Evolutionary conservation across 495 filamentous ascomycete species (phyloP), one percentile per base, ranked within the genome.

Genomic region (Penicillium angulare): DNA sequence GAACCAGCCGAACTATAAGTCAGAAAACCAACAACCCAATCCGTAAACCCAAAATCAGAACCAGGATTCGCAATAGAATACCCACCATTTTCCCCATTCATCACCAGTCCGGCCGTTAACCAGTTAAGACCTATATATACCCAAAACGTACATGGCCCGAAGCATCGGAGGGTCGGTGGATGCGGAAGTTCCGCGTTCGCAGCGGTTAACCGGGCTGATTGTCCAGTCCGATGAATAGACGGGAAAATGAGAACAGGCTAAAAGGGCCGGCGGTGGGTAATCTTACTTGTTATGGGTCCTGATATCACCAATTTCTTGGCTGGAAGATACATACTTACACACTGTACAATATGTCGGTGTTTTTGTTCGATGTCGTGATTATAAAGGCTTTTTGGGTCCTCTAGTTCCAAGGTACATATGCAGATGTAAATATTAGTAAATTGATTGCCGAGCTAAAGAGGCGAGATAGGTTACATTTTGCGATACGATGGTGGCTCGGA

Each of bases 101-200:
- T 2, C 40, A 12, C 40, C 24, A 43, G 13, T 16, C 3, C 22
- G 26, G 40, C 21, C 3, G 6, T 9, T 39, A 17, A 40, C 18
- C 3, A 6, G 12, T 20, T 3, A 10, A 40, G 3, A 15, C 7
- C 9, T n/a, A 23, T 10, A 40, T 21, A 23, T 12, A 38, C 38
- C 12, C 18, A n/a, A 12, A 13, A 13, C 18, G 35, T 21, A 39
- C 7, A 39, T 18, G 16, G 18, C 10, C 35, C 35, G 26, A 12
- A 10, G 16, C 18, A 12, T n/a, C 38, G 38, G 38, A 50, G 41
- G 15, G n/a, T 61, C 59, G 59, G 59, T 44, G 24, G 48, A 36
- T 36, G 43, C 52, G 55, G 48, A 61, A 61, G 22, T 61, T 61
- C 59, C 59, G 59, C 36, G 15, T 10, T 33, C 0, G 24, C 10